These are phyloP conservation scores for Lagenaria siceraria DNA, from an alignment of 306 rosid genomes.

Conservation along the genomic window DNA sequence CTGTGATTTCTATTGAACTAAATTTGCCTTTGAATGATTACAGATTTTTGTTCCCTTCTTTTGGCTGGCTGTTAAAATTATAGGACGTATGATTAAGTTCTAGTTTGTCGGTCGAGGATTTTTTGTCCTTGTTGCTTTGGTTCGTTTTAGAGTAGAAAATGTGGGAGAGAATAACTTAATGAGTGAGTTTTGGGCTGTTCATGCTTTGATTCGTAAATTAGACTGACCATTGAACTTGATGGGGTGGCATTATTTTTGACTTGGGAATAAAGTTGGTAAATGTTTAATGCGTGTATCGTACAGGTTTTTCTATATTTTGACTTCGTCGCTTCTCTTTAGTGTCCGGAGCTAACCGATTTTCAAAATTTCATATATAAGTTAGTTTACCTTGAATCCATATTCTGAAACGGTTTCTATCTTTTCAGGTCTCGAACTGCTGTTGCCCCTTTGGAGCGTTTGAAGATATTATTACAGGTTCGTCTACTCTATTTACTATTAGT, in stretches of 20 bases:
- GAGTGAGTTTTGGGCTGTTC: neutral
- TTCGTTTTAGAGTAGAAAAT: neutral
- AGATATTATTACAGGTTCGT: conserved; percentile 86
- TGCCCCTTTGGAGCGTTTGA: conserved; percentile 93
- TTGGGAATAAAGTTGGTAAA: neutral
- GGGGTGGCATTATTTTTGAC: neutral
- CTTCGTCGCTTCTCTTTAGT: neutral
- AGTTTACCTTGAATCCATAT: neutral
- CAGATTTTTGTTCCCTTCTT: neutral
- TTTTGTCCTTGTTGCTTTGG: neutral
- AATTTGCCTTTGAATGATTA: neutral
- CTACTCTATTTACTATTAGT: neutral
- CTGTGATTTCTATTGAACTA: neutral
- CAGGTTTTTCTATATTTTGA: neutral
- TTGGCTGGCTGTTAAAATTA: neutral
- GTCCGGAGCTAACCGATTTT: neutral
- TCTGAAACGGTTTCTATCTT: conserved; percentile 1
- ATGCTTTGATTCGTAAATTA: neutral
- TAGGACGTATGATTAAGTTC: neutral
- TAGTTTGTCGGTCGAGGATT: neutral
- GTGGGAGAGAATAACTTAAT: neutral
- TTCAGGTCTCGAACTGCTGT: conserved; percentile 96
- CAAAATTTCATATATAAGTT: neutral
- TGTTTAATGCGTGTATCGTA: neutral
- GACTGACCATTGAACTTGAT: neutral